Evolutionary conservation across 768 basidiomycete species (phyloP).

Genomic region (Lactarius quietus): DNA sequence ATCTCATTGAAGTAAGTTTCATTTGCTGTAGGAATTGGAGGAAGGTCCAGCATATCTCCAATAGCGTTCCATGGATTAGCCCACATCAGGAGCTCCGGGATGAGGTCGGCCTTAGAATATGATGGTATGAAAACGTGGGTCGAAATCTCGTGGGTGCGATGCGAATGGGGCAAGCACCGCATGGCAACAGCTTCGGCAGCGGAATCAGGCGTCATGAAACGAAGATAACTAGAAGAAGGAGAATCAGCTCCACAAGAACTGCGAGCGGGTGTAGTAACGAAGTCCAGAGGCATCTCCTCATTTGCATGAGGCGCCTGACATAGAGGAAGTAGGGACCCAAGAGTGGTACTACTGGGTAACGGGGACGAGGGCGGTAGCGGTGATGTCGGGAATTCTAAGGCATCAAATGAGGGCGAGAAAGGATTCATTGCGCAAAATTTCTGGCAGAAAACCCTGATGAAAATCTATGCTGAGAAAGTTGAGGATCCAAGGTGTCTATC

Average conservation of each 20-base stretch:
- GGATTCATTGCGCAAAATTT: not conserved
- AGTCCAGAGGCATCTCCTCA: constrained; percentile 1
- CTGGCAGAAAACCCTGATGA: not conserved
- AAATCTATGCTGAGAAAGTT: not conserved
- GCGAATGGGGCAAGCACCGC: not conserved
- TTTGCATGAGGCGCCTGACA: not conserved
- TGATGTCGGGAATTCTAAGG: constrained; percentile 15
- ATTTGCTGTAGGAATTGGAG: constrained; percentile 19
- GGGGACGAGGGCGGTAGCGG: constrained; percentile 22
- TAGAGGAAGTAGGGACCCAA: not conserved
- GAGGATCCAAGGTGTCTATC: not conserved
- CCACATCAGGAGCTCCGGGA: constrained; percentile 12
- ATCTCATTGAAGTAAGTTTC: constrained; percentile 3
- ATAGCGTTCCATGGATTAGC: constrained; percentile 25
- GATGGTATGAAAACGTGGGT: not conserved
- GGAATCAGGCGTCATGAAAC: not conserved
- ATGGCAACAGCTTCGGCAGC: not conserved
- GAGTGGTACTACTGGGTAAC: constrained; percentile 10
- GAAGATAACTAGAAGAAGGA: not conserved
- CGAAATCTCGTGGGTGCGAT: not conserved
- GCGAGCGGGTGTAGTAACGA: not conserved
- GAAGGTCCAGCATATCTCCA: constrained; percentile 20
- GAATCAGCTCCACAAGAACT: not conserved
- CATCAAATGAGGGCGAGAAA: constrained; percentile 10
- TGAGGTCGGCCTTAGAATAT: constrained; percentile 10